phyloP scores from a whole-genome alignment of 768 basidiomycete genomes.

The Kwoniella sp. region DNA sequence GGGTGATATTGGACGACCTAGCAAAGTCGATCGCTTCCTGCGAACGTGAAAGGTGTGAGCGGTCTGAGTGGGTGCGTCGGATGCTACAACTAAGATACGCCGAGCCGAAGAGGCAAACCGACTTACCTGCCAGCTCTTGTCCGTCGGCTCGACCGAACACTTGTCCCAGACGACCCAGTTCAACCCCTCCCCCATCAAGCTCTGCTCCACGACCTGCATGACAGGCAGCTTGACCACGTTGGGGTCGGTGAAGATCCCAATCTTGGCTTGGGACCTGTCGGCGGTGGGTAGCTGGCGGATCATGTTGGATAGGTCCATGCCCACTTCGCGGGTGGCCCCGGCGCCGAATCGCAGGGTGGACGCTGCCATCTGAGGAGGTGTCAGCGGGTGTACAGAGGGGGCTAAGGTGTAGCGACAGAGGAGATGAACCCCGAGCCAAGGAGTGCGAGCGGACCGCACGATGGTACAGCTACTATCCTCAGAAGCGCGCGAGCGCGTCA shows the following conservation, averaged over 20 bases:
- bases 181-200: constrained; percentile 62
- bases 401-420: no score
- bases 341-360: constrained; percentile 46
- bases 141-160: constrained; percentile 78
- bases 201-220: constrained; percentile 64
- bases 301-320: constrained; percentile 43
- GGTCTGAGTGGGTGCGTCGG: background rate
- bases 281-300: constrained; percentile 33
- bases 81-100: background rate
- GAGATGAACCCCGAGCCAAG: no score
- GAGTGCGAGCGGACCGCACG: no score
- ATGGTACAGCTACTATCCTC: no score
- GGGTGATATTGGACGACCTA: constrained; percentile 78
- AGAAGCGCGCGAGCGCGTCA: no score
- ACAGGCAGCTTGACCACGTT: constrained; percentile 75
- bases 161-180: constrained; percentile 37
- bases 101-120: background rate
- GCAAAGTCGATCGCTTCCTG: constrained; percentile 82
- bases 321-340: constrained; percentile 46
- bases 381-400: no score
- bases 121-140: constrained; percentile 54
- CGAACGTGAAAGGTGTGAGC: background rate
- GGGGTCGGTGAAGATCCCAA: constrained; percentile 89
- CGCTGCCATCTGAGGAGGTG: constrained; percentile 44
- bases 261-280: constrained; percentile 54